Evolutionary conservation across 345 rosid species (phyloP).

Genomic region (Geranium rotundifolium): DNA sequence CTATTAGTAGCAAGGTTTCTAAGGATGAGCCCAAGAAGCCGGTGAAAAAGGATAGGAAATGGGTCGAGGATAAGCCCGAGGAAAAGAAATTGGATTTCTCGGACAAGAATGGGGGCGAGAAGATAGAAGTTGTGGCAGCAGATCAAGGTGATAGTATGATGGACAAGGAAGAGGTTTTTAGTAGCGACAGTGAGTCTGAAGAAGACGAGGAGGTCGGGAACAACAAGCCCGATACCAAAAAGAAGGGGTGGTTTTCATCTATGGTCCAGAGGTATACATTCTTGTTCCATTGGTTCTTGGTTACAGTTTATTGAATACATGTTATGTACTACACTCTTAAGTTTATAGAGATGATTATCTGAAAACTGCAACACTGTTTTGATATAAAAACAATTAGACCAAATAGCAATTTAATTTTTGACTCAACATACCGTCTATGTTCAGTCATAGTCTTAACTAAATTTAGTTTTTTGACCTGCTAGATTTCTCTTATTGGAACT

Average conservation of each 20-base stretch:
- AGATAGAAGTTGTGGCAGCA: constrained; percentile 54
- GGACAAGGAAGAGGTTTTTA: constrained; percentile 82
- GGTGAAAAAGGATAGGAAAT: constrained; percentile 76
- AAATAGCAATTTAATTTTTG: neutral
- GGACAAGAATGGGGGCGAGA: constrained; percentile 42
- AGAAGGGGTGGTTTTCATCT: constrained; percentile 92
- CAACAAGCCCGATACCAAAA: constrained; percentile 61
- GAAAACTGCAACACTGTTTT: neutral
- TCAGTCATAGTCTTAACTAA: too few species aligned
- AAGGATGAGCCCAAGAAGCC: constrained; percentile 72
- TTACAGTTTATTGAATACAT: neutral
- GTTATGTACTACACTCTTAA: neutral
- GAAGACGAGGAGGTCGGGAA: constrained; percentile 55
- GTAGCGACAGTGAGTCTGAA: constrained; percentile 82
- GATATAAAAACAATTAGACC: neutral
- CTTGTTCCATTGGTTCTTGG: neutral
- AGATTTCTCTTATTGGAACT: too few species aligned
- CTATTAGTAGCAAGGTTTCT: constrained; percentile 59
- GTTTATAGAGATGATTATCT: neutral
- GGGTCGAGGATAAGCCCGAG: constrained; percentile 66
- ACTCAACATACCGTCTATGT: neutral
- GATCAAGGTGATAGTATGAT: constrained; percentile 96
- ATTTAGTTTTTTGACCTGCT: too few species aligned
- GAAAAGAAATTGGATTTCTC: constrained; percentile 72
- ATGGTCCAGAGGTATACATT: constrained; percentile 86